phyloP scores from a whole-genome alignment of 345 rosid genomes.

The Schrenkiella parvula region DNA sequence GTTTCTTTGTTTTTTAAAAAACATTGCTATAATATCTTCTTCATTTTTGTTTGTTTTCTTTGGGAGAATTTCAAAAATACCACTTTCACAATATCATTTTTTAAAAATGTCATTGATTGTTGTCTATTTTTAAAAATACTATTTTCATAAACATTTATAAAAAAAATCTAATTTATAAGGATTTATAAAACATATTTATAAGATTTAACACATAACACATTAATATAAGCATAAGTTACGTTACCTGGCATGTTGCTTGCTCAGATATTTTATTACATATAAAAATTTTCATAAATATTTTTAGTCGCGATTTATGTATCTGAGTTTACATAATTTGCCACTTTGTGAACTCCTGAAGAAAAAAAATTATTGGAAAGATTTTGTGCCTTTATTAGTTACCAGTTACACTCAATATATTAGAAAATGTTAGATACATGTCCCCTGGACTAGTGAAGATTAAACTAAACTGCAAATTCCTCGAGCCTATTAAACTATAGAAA shows the following conservation, averaged over 20 bases:
- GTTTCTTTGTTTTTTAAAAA: background rate
- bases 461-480: constrained; percentile 20
- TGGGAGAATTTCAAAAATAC: no score
- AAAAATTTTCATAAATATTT: background rate
- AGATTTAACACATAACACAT: constrained; percentile 2
- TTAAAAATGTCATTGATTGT: no score
- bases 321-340: background rate
- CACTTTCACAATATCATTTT: no score
- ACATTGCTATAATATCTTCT: background rate
- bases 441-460: constrained; percentile 20
- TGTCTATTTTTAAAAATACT: no score
- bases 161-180: no score
- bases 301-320: background rate
- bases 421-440: constrained; percentile 26
- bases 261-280: background rate
- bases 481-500: constrained; percentile 9
- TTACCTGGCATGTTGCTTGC: constrained; percentile 12
- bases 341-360: background rate
- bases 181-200: no score
- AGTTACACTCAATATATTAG: background rate
- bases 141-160: no score
- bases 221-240: background rate
- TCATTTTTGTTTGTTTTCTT: no score
- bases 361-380: background rate
- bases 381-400: constrained; percentile 8